Evolutionary conservation across 371 early-diverging fungal species (phyloP), one percentile per base, ranked within the genome.

Genomic region (Lichtheimia hyalospora): DNA sequence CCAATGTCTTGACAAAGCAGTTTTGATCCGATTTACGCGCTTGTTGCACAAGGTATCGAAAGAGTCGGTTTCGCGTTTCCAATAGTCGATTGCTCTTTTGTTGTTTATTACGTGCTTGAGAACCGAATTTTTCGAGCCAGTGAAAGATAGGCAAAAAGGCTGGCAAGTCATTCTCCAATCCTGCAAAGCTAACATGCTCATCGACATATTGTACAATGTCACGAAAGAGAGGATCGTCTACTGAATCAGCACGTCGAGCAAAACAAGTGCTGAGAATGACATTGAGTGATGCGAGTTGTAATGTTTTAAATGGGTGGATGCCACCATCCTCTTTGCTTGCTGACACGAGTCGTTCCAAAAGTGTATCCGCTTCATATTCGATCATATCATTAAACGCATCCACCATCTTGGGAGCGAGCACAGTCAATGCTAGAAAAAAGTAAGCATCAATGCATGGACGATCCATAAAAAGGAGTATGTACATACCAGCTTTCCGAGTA

Each of bases 391-490:
- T 28, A 12, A 56, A 61, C 0, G 43, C 13, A 18, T 27, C 55
- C n/a, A 66, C 52, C 34, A 52, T 42, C 25, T 61, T 60, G 25
- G 66, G 58, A 2, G 61, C 52, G 15, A 66, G 20, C 12, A 66
- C 44, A 10, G 61, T 28, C 39, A 56, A 28, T 1, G 28, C 65
- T 63, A 21, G 39, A 42, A 25, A 23, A 27, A 24, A 4, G 15
- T 40, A 16, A 3, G 5, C 18, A 46, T 18, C 21, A 46, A 46
- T 18, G 46, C 18, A 46, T 46, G 46, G 16, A 2, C 1, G 46
- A 46, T 46, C 21, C 46, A 0, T 40, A 25, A n/a, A 21, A 23
- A 24, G 18, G 18, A 16, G 40, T 15, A 24, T 27, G 14, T n/a
- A 23, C 57, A 6, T 54, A 58, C 64, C 64, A 5, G 60, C 60